Percentiles rank a stretch among this genome's conserved stretches.
These are phyloP conservation scores for Candida sithepensis DNA, from an alignment of 805 yeast species.

Conservation along the genomic window DNA sequence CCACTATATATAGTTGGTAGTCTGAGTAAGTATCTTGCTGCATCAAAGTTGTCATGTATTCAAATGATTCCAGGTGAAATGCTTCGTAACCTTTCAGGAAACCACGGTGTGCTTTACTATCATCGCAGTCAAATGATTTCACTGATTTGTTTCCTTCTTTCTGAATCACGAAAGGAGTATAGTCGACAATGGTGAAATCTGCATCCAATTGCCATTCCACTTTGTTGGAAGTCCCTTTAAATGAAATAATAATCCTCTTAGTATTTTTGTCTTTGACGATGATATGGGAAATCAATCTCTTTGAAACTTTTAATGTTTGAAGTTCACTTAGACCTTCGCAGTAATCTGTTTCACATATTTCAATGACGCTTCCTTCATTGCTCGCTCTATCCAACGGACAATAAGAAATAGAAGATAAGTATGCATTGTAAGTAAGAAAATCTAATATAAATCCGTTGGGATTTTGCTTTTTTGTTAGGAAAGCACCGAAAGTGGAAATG, in stretches of 20 bases:
- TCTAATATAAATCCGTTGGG: background rate
- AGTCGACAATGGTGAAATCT: background rate
- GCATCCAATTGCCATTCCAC: background rate
- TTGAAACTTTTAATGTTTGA: background rate
- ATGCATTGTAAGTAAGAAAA: background rate
- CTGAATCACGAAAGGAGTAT: background rate
- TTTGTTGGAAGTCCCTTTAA: background rate
- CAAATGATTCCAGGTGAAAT: background rate
- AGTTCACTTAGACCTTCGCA: background rate
- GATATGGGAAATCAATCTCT: background rate
- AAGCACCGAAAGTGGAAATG: too few species aligned
- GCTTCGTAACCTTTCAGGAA: background rate
- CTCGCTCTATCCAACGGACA: background rate
- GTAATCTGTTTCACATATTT: background rate
- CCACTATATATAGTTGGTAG: constrained; percentile 12
- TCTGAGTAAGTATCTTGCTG: constrained; percentile 3
- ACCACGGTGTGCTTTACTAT: background rate
- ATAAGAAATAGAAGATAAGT: background rate
- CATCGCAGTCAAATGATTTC: background rate
- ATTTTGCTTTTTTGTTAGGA: too few species aligned
- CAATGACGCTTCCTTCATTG: background rate
- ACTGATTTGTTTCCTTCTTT: background rate
- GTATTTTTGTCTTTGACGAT: background rate
- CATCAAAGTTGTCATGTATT: background rate
- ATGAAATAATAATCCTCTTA: background rate